phyloP scores from a whole-genome alignment of 306 rosid species.

The Ochetophila trinervis region DNA sequence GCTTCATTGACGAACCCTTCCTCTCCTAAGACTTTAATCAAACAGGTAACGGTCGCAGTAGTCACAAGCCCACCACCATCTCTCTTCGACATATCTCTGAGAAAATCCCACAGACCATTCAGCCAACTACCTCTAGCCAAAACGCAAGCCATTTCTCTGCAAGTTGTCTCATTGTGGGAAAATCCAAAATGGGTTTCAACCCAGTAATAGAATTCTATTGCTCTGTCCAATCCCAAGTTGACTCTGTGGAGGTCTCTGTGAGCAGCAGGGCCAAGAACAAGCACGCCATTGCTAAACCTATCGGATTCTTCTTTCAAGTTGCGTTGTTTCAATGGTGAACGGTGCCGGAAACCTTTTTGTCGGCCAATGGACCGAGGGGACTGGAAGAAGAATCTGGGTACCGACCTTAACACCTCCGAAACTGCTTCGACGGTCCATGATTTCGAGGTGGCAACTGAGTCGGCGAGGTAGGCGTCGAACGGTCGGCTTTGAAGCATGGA shows the following conservation, averaged over 20 bases:
- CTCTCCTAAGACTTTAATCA: slow-evolving; percentile 84
- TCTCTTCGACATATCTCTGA: slow-evolving; percentile 46
- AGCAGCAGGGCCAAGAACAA: slow-evolving; percentile 78
- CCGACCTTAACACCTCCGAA: slow-evolving; percentile 47
- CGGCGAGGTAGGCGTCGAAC: slow-evolving; percentile 34
- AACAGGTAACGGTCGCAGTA: slow-evolving; percentile 64
- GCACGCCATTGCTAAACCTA: slow-evolving; percentile 30
- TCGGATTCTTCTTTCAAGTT: slow-evolving; percentile 41
- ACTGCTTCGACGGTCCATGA: slow-evolving; percentile 51
- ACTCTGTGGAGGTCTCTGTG: slow-evolving; percentile 48
- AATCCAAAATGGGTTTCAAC: slow-evolving; percentile 56
- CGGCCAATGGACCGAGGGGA: slow-evolving; percentile 66
- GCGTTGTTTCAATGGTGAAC: slow-evolving; percentile 70
- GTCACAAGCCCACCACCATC: slow-evolving; percentile 42
- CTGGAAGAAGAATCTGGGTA: slow-evolving; percentile 67
- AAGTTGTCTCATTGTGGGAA: slow-evolving; percentile 53
- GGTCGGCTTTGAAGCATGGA: slow-evolving; percentile 59
- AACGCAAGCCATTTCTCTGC: slow-evolving; percentile 73
- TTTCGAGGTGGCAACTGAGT: slow-evolving; percentile 14
- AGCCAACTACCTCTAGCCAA: slow-evolving; percentile 50
- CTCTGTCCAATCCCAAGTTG: slow-evolving; percentile 50
- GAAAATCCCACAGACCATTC: slow-evolving; percentile 60
- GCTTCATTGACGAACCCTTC: slow-evolving; percentile 74
- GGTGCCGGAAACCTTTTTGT: slow-evolving; percentile 61
- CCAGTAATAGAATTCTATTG: slow-evolving; percentile 73